Conservation (phyloP, 768 basidiomycete species). For the Termitomyces sp. region DNA sequence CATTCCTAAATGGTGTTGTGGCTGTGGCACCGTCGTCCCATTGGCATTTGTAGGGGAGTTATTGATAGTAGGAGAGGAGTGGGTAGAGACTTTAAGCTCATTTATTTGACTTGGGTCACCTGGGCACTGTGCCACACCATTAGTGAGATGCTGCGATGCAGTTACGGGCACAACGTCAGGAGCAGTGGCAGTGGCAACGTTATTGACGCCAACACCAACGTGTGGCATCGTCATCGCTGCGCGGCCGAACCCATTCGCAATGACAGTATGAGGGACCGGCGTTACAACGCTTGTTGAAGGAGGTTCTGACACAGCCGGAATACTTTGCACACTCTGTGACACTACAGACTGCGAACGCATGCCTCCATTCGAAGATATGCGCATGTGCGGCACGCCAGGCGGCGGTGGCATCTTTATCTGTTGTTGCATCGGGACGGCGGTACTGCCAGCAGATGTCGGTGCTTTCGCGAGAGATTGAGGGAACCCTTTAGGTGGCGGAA, state of each 20-base stretch:
- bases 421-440: slow-evolving; percentile 54
- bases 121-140: slow-evolving; percentile 24
- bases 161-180: slow-evolving; percentile 23
- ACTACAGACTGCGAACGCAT: slow-evolving; percentile 45
- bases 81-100: slow-evolving; percentile 19
- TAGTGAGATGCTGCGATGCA: slow-evolving; percentile 24
- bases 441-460: slow-evolving; percentile 30
- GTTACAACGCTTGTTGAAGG: slow-evolving; percentile 23
- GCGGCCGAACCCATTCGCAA: slow-evolving; percentile 33
- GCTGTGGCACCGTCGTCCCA: slow-evolving; percentile 30
- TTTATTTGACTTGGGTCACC: slow-evolving; percentile 15
- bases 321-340: slow-evolving; percentile 15
- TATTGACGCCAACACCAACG: slow-evolving; percentile 11
- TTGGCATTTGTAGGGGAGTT: slow-evolving; percentile 6
- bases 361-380: slow-evolving; percentile 55
- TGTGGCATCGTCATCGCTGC: slow-evolving; percentile 44
- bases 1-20: slow-evolving; percentile 12
- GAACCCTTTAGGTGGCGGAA: slow-evolving; percentile 9
- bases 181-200: not conserved
- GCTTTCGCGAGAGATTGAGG: slow-evolving; percentile 8
- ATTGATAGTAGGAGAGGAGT: not conserved
- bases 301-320: slow-evolving; percentile 15
- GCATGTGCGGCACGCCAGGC: slow-evolving; percentile 47
- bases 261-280: slow-evolving; percentile 31
- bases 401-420: slow-evolving; percentile 64